Conservation (phyloP, 2,329 filamentous ascomycete genomes). For the Talaromyces albobiverticillius region DNA sequence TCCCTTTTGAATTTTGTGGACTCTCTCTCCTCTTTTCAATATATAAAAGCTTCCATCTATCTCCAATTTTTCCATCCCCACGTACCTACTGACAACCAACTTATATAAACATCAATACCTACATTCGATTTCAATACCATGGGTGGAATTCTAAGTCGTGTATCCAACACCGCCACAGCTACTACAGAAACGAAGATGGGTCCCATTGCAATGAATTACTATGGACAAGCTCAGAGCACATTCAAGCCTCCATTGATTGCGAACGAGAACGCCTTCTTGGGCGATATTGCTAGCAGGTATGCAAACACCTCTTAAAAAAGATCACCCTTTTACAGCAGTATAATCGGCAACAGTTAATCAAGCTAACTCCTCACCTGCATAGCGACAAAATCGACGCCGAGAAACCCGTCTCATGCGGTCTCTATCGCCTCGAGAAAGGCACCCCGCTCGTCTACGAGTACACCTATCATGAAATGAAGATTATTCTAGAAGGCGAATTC, state of each 20-base stretch:
- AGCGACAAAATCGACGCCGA: constrained; percentile 55
- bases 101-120: neutral
- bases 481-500: constrained; percentile 66
- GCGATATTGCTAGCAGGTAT: constrained; percentile 59
- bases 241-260: constrained; percentile 65
- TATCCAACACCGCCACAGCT: neutral
- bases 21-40: neutral
- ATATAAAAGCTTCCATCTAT: neutral
- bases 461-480: constrained; percentile 71
- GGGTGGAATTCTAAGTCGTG: constrained; percentile 10
- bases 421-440: constrained; percentile 67
- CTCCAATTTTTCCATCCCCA: neutral
- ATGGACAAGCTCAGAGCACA: constrained; percentile 55
- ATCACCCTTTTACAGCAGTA: too few species aligned
- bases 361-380: neutral
- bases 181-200: constrained; percentile 14
- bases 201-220: constrained; percentile 47
- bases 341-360: too few species aligned
- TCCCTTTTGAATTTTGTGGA: neutral
- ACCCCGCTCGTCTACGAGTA: constrained; percentile 67
- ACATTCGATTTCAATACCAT: neutral
- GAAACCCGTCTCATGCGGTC: constrained; percentile 61
- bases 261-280: constrained; percentile 66
- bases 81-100: neutral
- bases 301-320: neutral